phyloP scores from a whole-genome alignment of 2,329 filamentous ascomycete species.

The Monosporascus sp. region DNA sequence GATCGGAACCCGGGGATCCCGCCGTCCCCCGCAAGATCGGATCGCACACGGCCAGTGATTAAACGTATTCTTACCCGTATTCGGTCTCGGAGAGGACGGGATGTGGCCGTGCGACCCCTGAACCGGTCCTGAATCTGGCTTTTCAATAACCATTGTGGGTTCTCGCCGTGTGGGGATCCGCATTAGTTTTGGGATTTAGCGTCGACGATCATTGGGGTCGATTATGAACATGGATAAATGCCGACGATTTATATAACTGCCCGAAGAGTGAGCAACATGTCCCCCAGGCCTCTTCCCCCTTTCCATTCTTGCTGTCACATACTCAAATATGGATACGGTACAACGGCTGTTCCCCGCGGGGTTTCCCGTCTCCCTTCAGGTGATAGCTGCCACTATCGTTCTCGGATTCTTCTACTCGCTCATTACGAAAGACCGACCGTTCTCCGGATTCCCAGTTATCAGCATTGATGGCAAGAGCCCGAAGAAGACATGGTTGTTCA shows the following conservation, averaged over 20 bases:
- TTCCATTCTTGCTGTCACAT: neutral
- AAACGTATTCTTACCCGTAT: neutral
- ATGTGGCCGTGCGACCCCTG: too few relatives aligned
- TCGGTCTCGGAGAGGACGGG: neutral
- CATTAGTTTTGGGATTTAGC: too few relatives aligned
- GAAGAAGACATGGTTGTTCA: slow-evolving; percentile 22
- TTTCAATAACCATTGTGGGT: too few relatives aligned
- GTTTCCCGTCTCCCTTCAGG: slow-evolving; percentile 22
- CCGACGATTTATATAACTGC: too few relatives aligned
- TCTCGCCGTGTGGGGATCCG: too few relatives aligned
- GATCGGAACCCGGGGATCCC: neutral
- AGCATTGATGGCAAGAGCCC: slow-evolving; percentile 20
- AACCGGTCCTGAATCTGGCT: too few relatives aligned
- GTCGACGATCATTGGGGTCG: too few relatives aligned
- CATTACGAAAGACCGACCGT: slow-evolving; percentile 20
- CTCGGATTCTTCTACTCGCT: slow-evolving; percentile 22
- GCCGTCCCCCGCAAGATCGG: too few relatives aligned
- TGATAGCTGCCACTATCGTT: slow-evolving; percentile 20
- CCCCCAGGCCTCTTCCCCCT: too few relatives aligned
- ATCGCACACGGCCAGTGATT: neutral
- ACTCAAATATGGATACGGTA: slow-evolving; percentile 18
- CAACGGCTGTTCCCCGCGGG: slow-evolving; percentile 21
- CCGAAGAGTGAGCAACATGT: too few relatives aligned
- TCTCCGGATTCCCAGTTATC: slow-evolving; percentile 23
- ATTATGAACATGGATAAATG: too few relatives aligned